These are phyloP conservation scores for Colletotrichum sp. DNA, from an alignment of 2,329 filamentous ascomycete species.

Conservation along the genomic window DNA sequence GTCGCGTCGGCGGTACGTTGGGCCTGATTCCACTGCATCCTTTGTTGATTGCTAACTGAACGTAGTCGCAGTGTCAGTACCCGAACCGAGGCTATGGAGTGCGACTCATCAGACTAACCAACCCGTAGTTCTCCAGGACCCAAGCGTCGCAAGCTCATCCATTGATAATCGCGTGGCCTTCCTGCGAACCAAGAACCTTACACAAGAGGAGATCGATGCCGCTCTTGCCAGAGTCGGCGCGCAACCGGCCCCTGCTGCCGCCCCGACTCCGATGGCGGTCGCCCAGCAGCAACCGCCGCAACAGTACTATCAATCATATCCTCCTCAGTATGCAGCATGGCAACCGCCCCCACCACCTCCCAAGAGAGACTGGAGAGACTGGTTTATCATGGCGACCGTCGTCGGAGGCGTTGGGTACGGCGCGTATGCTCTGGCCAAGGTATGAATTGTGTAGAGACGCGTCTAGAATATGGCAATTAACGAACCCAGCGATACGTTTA, in stretches of 20 bases:
- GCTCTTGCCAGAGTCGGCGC: conserved; percentile 79
- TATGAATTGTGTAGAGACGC: conserved; percentile 37
- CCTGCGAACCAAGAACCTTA: conserved; percentile 94
- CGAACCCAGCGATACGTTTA: conserved; percentile 78
- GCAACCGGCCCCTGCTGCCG: conserved; percentile 46
- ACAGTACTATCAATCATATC: conserved; percentile 50
- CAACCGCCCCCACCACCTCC: conserved; percentile 66
- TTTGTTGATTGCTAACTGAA: neutral
- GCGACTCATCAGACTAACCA: neutral
- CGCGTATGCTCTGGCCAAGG: conserved; percentile 85
- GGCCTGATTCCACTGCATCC: neutral
- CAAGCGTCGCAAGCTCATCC: conserved; percentile 86
- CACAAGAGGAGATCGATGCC: conserved; percentile 89
- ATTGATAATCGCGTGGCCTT: conserved; percentile 93
- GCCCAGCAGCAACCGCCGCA: conserved; percentile 42
- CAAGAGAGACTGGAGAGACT: conserved; percentile 93
- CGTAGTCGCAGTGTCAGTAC: conserved; percentile 46
- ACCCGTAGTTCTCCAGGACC: conserved; percentile 83
- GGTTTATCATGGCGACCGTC: conserved; percentile 99
- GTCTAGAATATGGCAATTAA: conserved; percentile 23
- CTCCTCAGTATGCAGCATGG: conserved; percentile 59
- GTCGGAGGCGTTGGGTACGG: conserved; percentile 90
- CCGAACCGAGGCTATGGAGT: neutral
- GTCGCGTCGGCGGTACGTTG: conserved; percentile 76
- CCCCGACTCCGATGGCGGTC: conserved; percentile 44